Evolutionary conservation across 371 early-diverging fungal genomes (phyloP), one percentile per base, ranked within the genome.

Genomic region (Saksenaea vasiformis): DNA sequence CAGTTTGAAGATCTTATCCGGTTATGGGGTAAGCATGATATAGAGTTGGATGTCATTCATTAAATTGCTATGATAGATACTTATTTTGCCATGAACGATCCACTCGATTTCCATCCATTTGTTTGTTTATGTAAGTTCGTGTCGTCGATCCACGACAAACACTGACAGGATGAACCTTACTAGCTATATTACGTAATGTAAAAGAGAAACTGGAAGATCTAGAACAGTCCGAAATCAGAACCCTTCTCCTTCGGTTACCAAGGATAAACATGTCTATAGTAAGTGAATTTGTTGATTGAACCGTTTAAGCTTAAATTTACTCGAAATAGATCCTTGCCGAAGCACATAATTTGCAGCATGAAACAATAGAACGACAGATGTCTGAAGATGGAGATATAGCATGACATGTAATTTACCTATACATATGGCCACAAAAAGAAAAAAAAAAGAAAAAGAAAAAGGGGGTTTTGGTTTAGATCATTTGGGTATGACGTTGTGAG

Each of bases 161-260:
- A 35, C 26, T 17, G 7, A 14, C 5, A 5, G 4, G 36, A 28
- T 38, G 15, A n/a, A n/a, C 31, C 34, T 35, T 19, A 36, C n/a
- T 62, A 83, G 90, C 93, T 34, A 89, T 92, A 44, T 74, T 92
- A 26, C 72, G 69, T 15, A 77, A 80, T 43, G 76, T 80, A 15
- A 91, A 90, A 68, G 95, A 94, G 61, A 87, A 85, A 22, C 79
- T 96, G 26, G 96, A 96, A 70, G 95, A 95, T 60, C 77, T 95
- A 56, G 96, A 96, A 67, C 93, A 94, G 69, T 92, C 93, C 0
- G 95, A 96, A 70, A 96, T 96, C 59, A 83, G 92, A 64, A 89
- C 93, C 1, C 79, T 92, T 77, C 67, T 95, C 65, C 80, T 93
- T 67, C 85, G 92, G 34, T 79, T 95, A 61, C 95, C 96, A 9